These are phyloP conservation scores for Nemania sp. DNA, from an alignment of 2,329 filamentous ascomycete species.

Conservation along the genomic window DNA sequence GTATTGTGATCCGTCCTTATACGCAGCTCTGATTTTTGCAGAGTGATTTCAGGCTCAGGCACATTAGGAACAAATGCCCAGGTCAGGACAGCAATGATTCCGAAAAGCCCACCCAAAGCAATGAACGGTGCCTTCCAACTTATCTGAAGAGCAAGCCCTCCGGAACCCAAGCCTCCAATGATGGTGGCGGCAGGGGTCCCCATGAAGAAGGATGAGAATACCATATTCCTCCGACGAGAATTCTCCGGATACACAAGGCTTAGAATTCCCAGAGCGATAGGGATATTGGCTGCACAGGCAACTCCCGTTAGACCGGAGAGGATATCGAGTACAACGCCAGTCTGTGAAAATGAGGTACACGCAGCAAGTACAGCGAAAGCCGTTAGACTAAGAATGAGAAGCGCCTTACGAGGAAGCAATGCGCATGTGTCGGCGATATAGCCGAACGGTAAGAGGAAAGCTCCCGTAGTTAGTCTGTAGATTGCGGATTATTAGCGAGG, in stretches of 20 bases:
- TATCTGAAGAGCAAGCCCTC: conserved; percentile 46
- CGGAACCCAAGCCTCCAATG: conserved; percentile 51
- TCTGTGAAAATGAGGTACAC: conserved; percentile 46
- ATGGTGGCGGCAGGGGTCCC: conserved; percentile 51
- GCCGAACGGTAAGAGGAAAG: conserved; percentile 51
- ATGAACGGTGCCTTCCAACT: conserved; percentile 52
- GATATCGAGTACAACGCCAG: conserved; percentile 49
- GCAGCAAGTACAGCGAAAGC: conserved; percentile 49
- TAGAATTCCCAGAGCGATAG: conserved; percentile 50
- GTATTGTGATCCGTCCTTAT: conserved; percentile 39
- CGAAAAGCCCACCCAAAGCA: conserved; percentile 49
- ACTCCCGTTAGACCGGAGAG: conserved; percentile 50
- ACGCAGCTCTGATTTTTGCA: conserved; percentile 38
- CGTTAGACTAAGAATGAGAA: conserved; percentile 48
- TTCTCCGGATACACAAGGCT: conserved; percentile 49
- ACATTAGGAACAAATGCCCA: conserved; percentile 49
- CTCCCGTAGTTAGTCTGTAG: conserved; percentile 49
- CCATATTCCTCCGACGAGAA: conserved; percentile 51
- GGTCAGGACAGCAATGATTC: conserved; percentile 44
- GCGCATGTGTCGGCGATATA: conserved; percentile 49
- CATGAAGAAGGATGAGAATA: conserved; percentile 52
- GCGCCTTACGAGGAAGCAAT: conserved; percentile 47
- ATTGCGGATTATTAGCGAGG: background rate
- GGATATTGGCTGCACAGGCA: conserved; percentile 51
- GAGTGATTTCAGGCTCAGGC: conserved; percentile 39